These are phyloP conservation scores for Leccinellum rugosiceps DNA, from an alignment of 768 basidiomycete species.

Conservation along the genomic window DNA sequence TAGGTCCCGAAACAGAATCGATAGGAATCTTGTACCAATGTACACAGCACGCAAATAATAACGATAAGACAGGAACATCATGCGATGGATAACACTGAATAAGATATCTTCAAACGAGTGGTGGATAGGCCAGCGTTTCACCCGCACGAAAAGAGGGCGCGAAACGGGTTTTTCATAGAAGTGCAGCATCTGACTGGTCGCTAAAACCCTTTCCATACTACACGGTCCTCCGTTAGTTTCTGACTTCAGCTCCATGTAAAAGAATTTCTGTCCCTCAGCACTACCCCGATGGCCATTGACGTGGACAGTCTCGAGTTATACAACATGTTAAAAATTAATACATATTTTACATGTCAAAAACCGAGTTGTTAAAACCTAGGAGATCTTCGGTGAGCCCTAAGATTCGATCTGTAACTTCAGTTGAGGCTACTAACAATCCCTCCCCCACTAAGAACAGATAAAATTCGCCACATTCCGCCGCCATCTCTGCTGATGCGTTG, in stretches of 20 bases:
- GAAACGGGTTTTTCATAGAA: too few relatives aligned
- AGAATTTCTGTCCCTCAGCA: too few relatives aligned
- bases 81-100: background rate
- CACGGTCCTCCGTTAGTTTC: too few relatives aligned
- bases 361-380: background rate
- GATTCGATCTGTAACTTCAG: background rate
- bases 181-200: too few relatives aligned
- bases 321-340: background rate
- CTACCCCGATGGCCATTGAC: background rate
- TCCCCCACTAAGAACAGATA: slow-evolving; percentile 10
- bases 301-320: background rate
- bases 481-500: slow-evolving; percentile 9
- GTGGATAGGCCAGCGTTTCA: background rate
- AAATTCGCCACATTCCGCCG: slow-evolving; percentile 9
- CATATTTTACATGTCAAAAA: background rate
- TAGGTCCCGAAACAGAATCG: background rate
- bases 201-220: too few relatives aligned
- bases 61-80: too few relatives aligned
- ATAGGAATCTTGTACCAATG: background rate
- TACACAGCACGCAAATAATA: background rate
- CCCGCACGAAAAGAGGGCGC: too few relatives aligned
- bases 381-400: background rate
- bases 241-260: too few relatives aligned
- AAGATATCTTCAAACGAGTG: background rate
- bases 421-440: slow-evolving; percentile 6